Evolutionary conservation across 441 rosid genomes (phyloP), one percentile per base, ranked within the genome.

Genomic region (Raphanus hybrid): DNA sequence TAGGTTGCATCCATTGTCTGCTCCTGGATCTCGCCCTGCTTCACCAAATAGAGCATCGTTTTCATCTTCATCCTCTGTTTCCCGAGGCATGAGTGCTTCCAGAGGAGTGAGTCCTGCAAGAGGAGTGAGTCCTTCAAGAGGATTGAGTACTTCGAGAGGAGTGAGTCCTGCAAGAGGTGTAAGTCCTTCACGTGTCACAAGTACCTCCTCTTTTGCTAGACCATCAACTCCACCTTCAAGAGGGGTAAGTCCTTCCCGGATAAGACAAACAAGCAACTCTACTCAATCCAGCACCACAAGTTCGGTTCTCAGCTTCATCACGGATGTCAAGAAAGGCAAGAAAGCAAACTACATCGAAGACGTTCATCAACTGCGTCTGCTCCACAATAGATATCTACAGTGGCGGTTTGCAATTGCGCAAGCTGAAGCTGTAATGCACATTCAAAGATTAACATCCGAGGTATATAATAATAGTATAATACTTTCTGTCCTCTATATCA

Each of bases 321-420:
- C 88, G 0, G 98, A 96, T 80, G 86, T 91, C 60, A 90, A 89
- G 72, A 96, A 84, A 75, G 97, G 97, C 32, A 90, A 87, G 75
- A 96, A 89, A 74, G 80, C 87, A 64, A 86, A 65, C 85, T 86
- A 80, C 77, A 83, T 96, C 26, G 99, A 92, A 82, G 97, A 93
- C 84, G 97, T 92, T 76, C 97, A 91, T 85, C 96, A 92, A 75
- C 85, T 93, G 27, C 86, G 96, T 72, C 83, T 93, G 71, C 88
- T 96, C 63, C 78, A 96, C 78, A 96, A 93, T 73, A 85, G 97
- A 88, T 83, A 77, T 81, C 73, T 92, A 84, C 99, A 96, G 77
- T 96, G 99, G 99, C 85, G 94, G 80, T 93, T 93, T 76, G 86
- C 92, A 71, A 92, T 88, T 89, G 93, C 97, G 43, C 78, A 80